Conservation (phyloP, 371 early-diverging fungal genomes). For the Saksenaea vasiformis region DNA sequence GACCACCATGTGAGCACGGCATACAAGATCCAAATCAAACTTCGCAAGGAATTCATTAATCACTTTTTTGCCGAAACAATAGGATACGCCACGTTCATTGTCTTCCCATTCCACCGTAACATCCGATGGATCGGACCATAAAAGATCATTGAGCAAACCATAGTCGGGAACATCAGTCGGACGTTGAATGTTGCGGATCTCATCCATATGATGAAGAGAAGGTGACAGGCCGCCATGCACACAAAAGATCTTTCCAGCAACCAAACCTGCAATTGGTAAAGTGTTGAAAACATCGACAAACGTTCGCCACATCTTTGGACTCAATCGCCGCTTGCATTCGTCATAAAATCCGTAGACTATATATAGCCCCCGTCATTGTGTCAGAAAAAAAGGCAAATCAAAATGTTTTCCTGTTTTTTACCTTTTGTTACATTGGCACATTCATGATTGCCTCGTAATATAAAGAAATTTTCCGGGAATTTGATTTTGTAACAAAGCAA, state of each 20-base stretch:
- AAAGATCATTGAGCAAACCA: conserved; percentile 79
- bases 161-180: conserved; percentile 97
- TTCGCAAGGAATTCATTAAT: conserved; percentile 84
- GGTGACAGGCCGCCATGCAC: conserved; percentile 96
- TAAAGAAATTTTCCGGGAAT: conserved; percentile 93
- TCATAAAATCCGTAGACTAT: conserved; percentile 97
- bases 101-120: conserved; percentile 87
- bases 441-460: conserved; percentile 98
- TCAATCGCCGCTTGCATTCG: conserved; percentile 95
- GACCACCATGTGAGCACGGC: conserved; percentile 97
- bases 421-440: conserved; percentile 92
- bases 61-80: conserved; percentile 89
- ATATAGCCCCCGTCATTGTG: background rate
- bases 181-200: conserved; percentile 81
- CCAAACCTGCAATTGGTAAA: conserved; percentile 92
- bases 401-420: conserved; percentile 17
- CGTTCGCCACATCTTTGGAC: conserved; percentile 91
- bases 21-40: conserved; percentile 91
- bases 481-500: conserved; percentile 96
- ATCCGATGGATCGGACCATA: conserved; percentile 90
- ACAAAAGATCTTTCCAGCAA: conserved; percentile 94
- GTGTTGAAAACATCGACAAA: conserved; percentile 97
- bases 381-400: background rate
- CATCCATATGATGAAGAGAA: conserved; percentile 79
- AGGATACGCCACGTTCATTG: conserved; percentile 96